Base-by-base conservation (phyloP, 495 filamentous ascomycete genomes). In the Trichoderma asperelloides region DNA sequence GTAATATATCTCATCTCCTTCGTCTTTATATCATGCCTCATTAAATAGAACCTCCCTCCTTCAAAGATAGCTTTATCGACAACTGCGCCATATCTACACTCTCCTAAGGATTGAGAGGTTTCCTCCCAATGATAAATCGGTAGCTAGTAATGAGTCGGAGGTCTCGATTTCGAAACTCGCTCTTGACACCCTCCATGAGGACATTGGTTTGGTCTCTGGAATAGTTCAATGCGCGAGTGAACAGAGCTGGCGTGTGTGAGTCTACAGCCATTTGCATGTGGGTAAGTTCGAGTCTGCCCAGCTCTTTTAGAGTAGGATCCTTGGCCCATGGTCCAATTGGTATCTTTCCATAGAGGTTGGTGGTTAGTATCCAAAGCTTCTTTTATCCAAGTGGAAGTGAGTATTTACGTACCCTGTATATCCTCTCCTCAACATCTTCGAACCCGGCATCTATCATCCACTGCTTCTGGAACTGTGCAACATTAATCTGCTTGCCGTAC, bases 391-490 rank as follows among this genome's bases (percentile, higher is more conserved):
- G 33, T 0, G 5, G 33, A 37, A 37, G 33, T 37, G 33, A 62
- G 57, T 23, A 3, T 28, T n/a, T 28, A 49, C 63, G 23, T 28
- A 84, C 69, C 70, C 83, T 85, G 68, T 76, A 77, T 12, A 82
- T 57, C 25, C 73, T 72, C 69, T 85, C 79, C 62, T 82, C 70
- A 18, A 88, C 79, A 68, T 87, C 83, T 6, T 81, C 79, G 66
- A 86, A 88, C 0, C 86, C 86, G 0, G 84, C 75, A 60, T 85
- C 79, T 67, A 79, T 75, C 74, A 86, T 84, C 78, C 82, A 84
- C 12, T 74, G 74, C 39, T 80, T 80, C 33, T 85, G 73, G 15
- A 78, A 80, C 63, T 81, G 77, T 0, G 82, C 80, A 30, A 86
- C 78, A 2, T 78, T 75, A 15, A 76, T 60, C 18, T 82, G 83